A percentile compares a stretch with the other conserved stretches of the same genome.
phyloP scores from a whole-genome alignment of 257 asterid species.

The Agastache rugosa region DNA sequence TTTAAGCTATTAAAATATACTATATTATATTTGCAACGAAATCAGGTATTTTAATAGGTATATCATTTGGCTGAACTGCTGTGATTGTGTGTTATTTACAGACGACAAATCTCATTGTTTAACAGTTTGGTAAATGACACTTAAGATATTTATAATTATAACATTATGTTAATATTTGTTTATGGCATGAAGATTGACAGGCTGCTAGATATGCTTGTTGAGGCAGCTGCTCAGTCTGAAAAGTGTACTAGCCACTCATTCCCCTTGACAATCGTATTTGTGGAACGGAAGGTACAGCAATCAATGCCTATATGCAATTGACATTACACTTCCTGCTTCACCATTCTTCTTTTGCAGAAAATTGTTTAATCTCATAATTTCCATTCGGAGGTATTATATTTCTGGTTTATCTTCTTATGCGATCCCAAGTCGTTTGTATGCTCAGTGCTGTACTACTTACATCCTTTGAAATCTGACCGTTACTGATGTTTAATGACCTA shows the following conservation, averaged over 20 bases:
- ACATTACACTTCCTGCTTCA: conserved; percentile 11
- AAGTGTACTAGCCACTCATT: conserved; percentile 62
- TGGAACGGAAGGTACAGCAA: conserved; percentile 79
- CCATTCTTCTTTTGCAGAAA: conserved; percentile 6
- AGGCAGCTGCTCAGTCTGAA: conserved; percentile 78
- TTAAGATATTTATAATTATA: conserved; percentile 3
- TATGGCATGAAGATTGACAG: conserved; percentile 71
- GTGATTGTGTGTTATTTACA: neutral
- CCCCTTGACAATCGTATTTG: conserved; percentile 93
- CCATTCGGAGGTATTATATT: conserved; percentile 15
- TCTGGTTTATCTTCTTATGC: conserved; percentile 23
- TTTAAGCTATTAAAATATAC: neutral
- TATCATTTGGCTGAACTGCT: conserved; percentile 12
- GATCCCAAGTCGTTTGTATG: conserved; percentile 16
- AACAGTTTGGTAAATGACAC: conserved; percentile 2
- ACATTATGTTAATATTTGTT: conserved; percentile 33
- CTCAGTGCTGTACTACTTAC: conserved; percentile 1
- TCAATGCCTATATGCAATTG: conserved; percentile 17
- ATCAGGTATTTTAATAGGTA: conserved; percentile 9
- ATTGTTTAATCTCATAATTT: conserved; percentile 29
- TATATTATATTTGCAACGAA: neutral
- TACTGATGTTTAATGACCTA: neutral
- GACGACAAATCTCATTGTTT: conserved; percentile 6
- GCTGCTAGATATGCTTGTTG: conserved; percentile 79
- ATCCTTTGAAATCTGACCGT: neutral